Conservation (phyloP, 352 stramenopile species). For the Phytophthora tentaculata region DNA sequence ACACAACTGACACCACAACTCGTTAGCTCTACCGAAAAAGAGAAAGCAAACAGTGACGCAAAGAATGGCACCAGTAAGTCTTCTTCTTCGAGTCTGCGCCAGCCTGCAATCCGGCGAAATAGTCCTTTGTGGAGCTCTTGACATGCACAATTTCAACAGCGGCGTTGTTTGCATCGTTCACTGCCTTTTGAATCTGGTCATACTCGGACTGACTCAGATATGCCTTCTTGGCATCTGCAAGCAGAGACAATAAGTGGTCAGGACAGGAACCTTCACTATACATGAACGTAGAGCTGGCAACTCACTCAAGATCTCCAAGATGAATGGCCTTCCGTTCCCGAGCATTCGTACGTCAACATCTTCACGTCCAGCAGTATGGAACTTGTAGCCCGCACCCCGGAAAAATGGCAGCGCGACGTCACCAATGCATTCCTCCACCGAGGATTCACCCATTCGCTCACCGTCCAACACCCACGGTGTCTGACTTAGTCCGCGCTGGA, state of each 20-base stretch:
- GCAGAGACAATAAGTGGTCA: slow-evolving; percentile 20
- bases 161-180: slow-evolving; percentile 76
- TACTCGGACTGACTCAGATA: slow-evolving; percentile 64
- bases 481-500: slow-evolving; percentile 89
- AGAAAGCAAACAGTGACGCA: not conserved
- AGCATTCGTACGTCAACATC: slow-evolving; percentile 99
- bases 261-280: not conserved
- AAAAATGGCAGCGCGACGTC: slow-evolving; percentile 75
- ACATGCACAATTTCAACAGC: slow-evolving; percentile 88
- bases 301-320: slow-evolving; percentile 81
- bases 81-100: slow-evolving; percentile 89
- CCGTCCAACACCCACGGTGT: slow-evolving; percentile 92
- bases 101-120: slow-evolving; percentile 80
- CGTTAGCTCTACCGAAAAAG: not conserved
- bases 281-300: not conserved
- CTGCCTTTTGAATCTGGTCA: slow-evolving; percentile 54
- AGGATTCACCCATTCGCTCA: slow-evolving; percentile 84
- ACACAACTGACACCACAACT: slow-evolving; percentile 56
- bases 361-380: slow-evolving; percentile 96
- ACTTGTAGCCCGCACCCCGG: slow-evolving; percentile 88
- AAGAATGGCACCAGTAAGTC: slow-evolving; percentile 84
- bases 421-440: slow-evolving; percentile 90
- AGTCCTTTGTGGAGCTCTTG: slow-evolving; percentile 75
- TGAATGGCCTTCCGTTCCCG: slow-evolving; percentile 93
- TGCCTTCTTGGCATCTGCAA: slow-evolving; percentile 76